Conservation (phyloP, 331 rosid genomes). For the Arachis monticola region DNA sequence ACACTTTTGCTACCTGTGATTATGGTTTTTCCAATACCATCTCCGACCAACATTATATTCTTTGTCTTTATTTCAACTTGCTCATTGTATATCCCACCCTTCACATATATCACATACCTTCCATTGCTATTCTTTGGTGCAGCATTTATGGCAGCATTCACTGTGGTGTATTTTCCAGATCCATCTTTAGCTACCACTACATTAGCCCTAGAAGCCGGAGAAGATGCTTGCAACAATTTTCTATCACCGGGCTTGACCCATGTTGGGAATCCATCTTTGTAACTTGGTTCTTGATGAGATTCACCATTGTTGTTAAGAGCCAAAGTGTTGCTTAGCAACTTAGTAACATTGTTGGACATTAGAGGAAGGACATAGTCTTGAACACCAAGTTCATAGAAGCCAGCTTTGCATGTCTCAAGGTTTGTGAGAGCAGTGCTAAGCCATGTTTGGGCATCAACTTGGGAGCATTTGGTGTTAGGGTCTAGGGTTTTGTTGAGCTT, state of each 20-base stretch:
- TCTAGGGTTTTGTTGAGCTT: slow-evolving; percentile 57
- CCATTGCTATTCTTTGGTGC: slow-evolving; percentile 41
- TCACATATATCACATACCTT: slow-evolving; percentile 52
- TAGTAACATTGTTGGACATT: slow-evolving; percentile 70
- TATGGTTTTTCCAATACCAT: slow-evolving; percentile 50
- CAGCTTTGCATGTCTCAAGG: slow-evolving; percentile 64
- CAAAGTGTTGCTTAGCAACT: slow-evolving; percentile 66
- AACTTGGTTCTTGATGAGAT: slow-evolving; percentile 27
- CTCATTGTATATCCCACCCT: slow-evolving; percentile 47
- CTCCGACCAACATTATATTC: slow-evolving; percentile 52
- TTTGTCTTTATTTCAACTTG: slow-evolving; percentile 47
- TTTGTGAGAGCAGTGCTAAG: slow-evolving; percentile 80
- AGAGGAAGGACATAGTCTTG: slow-evolving; percentile 46
- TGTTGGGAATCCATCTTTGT: slow-evolving; percentile 61
- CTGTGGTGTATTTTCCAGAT: slow-evolving; percentile 35
- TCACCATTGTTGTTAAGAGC: slow-evolving; percentile 61
- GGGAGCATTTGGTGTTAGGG: slow-evolving; percentile 45
- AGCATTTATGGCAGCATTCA: slow-evolving; percentile 44
- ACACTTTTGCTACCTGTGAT: slow-evolving; percentile 54
- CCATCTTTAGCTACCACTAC: slow-evolving; percentile 49
- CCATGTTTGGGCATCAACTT: slow-evolving; percentile 70
- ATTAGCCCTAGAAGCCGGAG: slow-evolving; percentile 51
- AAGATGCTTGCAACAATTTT: slow-evolving; percentile 61
- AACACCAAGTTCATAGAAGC: slow-evolving; percentile 65
- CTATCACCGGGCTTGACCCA: slow-evolving; percentile 84